Evolutionary conservation across 768 basidiomycete genomes (phyloP).

Genomic region (Xanthoconium stramineum): DNA sequence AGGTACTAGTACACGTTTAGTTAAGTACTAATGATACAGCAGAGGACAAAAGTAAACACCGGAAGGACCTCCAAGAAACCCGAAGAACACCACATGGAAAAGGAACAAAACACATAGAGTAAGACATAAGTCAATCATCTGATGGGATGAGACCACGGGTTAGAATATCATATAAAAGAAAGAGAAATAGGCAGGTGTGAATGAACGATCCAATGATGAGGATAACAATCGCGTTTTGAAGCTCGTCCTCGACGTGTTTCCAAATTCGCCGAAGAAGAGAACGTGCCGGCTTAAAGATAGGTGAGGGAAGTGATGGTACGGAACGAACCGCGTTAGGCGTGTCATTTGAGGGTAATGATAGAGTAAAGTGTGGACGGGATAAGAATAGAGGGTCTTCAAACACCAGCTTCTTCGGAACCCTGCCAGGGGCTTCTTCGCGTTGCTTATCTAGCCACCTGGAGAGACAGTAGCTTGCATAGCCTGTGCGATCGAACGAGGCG

Average conservation of each 20-base stretch:
- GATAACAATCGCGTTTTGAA: conserved; percentile 27
- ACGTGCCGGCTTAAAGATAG: conserved; percentile 1
- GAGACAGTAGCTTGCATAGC: conserved; percentile 27
- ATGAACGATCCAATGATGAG: conserved; percentile 25
- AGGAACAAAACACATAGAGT: background rate
- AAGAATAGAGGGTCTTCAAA: conserved; percentile 20
- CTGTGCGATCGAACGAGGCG: conserved; percentile 24
- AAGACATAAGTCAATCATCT: conserved; percentile 18
- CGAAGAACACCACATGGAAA: conserved; percentile 15
- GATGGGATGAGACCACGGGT: conserved; percentile 25
- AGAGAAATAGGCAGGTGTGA: conserved; percentile 26
- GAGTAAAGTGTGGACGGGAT: conserved; percentile 18
- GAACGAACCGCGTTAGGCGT: background rate
- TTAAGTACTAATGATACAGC: conserved; percentile 16
- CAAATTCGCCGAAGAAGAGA: conserved; percentile 16
- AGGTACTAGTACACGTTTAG: conserved; percentile 4
- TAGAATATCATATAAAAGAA: conserved; percentile 29
- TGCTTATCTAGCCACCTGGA: conserved; percentile 28
- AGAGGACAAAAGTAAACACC: background rate
- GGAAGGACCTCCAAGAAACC: background rate
- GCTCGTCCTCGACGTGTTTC: conserved; percentile 23
- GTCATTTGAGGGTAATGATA: conserved; percentile 9
- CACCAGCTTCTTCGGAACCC: conserved; percentile 15
- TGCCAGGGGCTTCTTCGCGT: conserved; percentile 12
- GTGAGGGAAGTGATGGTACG: background rate